Base-by-base conservation (phyloP, 805 yeast species). In the Metschnikowia noctiluminum region DNA sequence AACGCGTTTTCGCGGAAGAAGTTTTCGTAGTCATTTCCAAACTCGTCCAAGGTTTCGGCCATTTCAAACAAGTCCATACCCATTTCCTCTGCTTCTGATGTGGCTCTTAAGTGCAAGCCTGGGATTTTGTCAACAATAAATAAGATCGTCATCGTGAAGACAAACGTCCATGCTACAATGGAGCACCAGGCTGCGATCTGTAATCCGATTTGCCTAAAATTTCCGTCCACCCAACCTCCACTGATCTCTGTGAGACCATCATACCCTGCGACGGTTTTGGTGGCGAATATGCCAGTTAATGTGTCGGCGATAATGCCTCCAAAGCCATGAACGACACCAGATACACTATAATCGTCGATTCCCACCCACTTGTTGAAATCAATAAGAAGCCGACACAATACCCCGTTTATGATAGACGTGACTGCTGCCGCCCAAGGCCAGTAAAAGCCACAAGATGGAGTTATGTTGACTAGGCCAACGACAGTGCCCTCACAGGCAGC, bases 1-100 rank as follows among this genome's bases (percentile, higher is more conserved):
- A 45, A 39, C 15, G 63, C 64, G 48, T 66, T 60, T 21, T 46
- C 47, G 16, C 43, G 41, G 55, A 64, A 63, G 42, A 63, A 59
- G 28, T 50, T 61, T 28, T 61, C 68, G 49, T 62, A 65, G 35
- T 69, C 68, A 50, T 62, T 72, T 15, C 66, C 74, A 41, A 63
- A 62, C 50, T 67, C 71, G 54, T 74, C 78, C 28, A 66, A 58
- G 47, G 70, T 65, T 50, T 78, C 82, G n/a, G 74, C 74, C 78
- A 78, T 74, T 55, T 78, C 81, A 44, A 56, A 69, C 43, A 68
- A 55, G 56, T 78, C 83, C 70, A 78, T 70, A 31, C 82, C 83
- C 71, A 73, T 65, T 38, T 69, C 73, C 60, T 79, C 82, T 21
- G 65, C 79, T 53, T 72, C 80, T 15, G 64, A 71, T 16, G 64